phyloP scores from a whole-genome alignment of 208 protist species.

The Porcisia hertigi region DNA sequence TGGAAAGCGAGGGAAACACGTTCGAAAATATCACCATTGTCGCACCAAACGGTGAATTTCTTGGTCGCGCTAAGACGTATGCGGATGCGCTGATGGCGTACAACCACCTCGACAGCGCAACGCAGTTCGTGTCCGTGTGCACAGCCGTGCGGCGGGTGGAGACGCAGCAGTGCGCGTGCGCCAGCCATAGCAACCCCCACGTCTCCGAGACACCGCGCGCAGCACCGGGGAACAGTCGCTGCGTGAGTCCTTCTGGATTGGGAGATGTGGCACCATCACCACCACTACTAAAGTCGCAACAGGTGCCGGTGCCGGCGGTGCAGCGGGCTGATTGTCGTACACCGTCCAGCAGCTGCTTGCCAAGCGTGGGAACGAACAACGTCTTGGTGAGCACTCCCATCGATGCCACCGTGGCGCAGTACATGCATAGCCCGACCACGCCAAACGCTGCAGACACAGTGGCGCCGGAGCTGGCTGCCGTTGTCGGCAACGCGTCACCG shows the following conservation, averaged over 20 bases:
- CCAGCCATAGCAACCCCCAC: not conserved
- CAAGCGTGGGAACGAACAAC: conserved; percentile 13
- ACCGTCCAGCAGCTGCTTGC: conserved; percentile 14
- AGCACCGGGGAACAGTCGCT: not conserved
- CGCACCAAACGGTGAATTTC: conserved; percentile 50
- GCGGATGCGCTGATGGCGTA: conserved; percentile 85
- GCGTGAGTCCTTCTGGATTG: not conserved
- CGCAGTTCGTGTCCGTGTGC: conserved; percentile 83
- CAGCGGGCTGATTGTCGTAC: conserved; percentile 1
- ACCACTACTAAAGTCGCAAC: not conserved
- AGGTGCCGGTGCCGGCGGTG: not conserved
- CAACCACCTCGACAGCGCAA: conserved; percentile 57
- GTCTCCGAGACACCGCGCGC: not conserved
- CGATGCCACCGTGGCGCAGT: not conserved
- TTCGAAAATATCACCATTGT: conserved; percentile 81
- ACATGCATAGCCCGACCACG: conserved; percentile 23
- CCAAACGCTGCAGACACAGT: conserved; percentile 12
- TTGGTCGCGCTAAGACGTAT: conserved; percentile 80
- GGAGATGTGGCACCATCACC: not conserved
- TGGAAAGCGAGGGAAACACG: conserved; percentile 68
- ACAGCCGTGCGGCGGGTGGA: conserved; percentile 71
- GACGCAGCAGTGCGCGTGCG: conserved; percentile 13
- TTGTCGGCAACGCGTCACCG: conserved; percentile 3
- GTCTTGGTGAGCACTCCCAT: conserved; percentile 17
- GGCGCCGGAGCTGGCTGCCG: conserved; percentile 18